A percentile compares a stretch with the other conserved stretches of the same genome.
These are phyloP conservation scores for Ogataea hybrid DNA, from an alignment of 1,139 yeast species.

Conservation along the genomic window DNA sequence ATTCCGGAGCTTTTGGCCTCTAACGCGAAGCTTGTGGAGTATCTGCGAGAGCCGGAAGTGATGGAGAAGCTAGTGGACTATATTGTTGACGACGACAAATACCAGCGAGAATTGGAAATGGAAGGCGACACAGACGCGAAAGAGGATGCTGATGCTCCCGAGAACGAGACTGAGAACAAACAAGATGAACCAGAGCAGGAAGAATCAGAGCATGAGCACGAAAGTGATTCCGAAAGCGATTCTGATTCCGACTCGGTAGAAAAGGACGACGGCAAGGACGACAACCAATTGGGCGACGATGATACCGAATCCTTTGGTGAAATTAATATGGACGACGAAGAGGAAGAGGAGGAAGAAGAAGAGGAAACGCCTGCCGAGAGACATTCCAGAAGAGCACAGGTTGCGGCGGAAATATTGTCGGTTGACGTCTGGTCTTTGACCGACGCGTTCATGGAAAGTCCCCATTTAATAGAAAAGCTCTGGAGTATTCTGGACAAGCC, in stretches of 20 bases:
- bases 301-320: conserved; percentile 33
- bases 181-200: background rate
- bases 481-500: conserved; percentile 76
- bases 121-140: conserved; percentile 12
- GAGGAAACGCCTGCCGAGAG: conserved; percentile 47
- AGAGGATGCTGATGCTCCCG: conserved; percentile 1
- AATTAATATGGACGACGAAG: conserved; percentile 23
- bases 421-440: conserved; percentile 96
- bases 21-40: conserved; percentile 78
- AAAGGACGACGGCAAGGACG: conserved; percentile 12
- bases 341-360: conserved; percentile 26
- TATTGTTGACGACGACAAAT: conserved; percentile 46
- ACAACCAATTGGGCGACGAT: conserved; percentile 21
- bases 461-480: conserved; percentile 59
- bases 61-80: conserved; percentile 64
- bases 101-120: conserved; percentile 19
- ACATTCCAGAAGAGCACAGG: conserved; percentile 70
- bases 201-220: background rate
- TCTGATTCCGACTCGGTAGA: conserved; percentile 11
- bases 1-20: conserved; percentile 82
- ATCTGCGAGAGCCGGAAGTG: conserved; percentile 71
- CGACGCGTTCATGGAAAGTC: conserved; percentile 82
- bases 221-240: conserved; percentile 14
- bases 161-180: conserved; percentile 1
- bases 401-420: conserved; percentile 86